Conservation (phyloP, 2,329 filamentous ascomycete genomes). For the Pseudodiploospora longispora region DNA sequence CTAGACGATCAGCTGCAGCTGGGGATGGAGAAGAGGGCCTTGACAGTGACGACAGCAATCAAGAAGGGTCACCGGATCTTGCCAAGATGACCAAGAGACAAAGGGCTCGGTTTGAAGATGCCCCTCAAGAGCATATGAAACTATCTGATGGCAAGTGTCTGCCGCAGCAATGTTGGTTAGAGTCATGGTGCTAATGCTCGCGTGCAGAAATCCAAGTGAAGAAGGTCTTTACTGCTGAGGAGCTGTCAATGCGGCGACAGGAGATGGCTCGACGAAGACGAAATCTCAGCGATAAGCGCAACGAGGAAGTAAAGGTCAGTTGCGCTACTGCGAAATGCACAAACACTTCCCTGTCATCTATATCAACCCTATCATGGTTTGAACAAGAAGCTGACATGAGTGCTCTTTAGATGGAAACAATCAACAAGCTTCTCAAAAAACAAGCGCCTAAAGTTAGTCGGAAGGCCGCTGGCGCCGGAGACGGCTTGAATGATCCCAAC, state of each 20-base stretch:
- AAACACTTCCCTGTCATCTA: not conserved
- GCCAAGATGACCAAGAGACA: slow-evolving; percentile 55
- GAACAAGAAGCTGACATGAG: slow-evolving; percentile 2
- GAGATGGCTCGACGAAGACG: slow-evolving; percentile 55
- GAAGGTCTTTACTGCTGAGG: slow-evolving; percentile 53
- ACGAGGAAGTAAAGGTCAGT: slow-evolving; percentile 54
- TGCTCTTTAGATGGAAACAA: slow-evolving; percentile 66
- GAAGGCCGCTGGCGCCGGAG: slow-evolving; percentile 35
- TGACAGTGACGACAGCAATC: slow-evolving; percentile 32
- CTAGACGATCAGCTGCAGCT: slow-evolving; percentile 11
- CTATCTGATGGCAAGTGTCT: slow-evolving; percentile 46
- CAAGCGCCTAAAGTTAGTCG: slow-evolving; percentile 68
- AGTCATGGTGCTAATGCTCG: slow-evolving; percentile 11
- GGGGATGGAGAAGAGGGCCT: slow-evolving; percentile 29
- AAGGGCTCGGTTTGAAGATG: slow-evolving; percentile 50
- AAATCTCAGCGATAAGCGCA: slow-evolving; percentile 57
- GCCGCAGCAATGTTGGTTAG: not conserved
- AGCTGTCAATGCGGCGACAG: slow-evolving; percentile 52
- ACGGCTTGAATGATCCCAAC: slow-evolving; percentile 37
- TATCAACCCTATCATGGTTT: too few species aligned
- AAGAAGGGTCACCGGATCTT: slow-evolving; percentile 42
- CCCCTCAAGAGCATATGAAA: slow-evolving; percentile 48
- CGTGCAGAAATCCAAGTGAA: slow-evolving; percentile 53
- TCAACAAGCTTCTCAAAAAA: slow-evolving; percentile 83
- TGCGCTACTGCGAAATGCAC: not conserved